Percentiles rank a stretch among this genome's conserved stretches.
These are phyloP conservation scores for Metschnikowia lochheadii DNA, from an alignment of 805 yeast genomes.

Conservation along the genomic window DNA sequence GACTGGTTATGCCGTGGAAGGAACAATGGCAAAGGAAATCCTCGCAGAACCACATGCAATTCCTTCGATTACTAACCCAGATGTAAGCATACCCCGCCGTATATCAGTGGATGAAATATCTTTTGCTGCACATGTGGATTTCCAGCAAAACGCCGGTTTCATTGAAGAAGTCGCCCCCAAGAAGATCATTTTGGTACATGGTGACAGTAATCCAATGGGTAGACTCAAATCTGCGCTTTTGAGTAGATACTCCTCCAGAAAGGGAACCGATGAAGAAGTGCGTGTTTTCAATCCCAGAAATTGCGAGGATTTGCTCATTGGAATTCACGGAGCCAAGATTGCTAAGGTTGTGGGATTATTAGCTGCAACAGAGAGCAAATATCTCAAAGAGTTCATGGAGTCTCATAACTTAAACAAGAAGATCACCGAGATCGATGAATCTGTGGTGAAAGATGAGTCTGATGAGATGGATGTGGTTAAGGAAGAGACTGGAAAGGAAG, in stretches of 20 bases:
- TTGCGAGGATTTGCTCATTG: constrained; percentile 72
- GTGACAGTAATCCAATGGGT: constrained; percentile 98
- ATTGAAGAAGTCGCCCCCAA: constrained; percentile 84
- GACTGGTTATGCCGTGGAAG: constrained; percentile 98
- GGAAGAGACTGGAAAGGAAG: not conserved
- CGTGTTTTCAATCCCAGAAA: constrained; percentile 90
- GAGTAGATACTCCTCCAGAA: constrained; percentile 76
- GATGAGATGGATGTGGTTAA: constrained; percentile 31
- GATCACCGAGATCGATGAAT: constrained; percentile 8
- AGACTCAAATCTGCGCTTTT: constrained; percentile 87
- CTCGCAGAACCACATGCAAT: constrained; percentile 88
- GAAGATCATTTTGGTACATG: constrained; percentile 89
- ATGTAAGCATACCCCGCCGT: constrained; percentile 79
- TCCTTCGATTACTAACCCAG: constrained; percentile 78
- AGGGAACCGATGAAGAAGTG: constrained; percentile 85
- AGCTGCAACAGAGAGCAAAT: constrained; percentile 40
- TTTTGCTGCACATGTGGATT: constrained; percentile 99
- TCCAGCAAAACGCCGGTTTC: constrained; percentile 85
- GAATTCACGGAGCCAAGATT: constrained; percentile 76
- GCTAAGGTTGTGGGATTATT: constrained; percentile 66
- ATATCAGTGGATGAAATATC: constrained; percentile 88
- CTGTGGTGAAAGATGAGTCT: not conserved
- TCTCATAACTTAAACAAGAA: constrained; percentile 43
- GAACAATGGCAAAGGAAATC: constrained; percentile 91
- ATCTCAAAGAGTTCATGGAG: constrained; percentile 52